A percentile compares a stretch with the other conserved stretches of the same genome.
phyloP scores from a whole-genome alignment of 1,284 basidiomycete genomes.

The Fomitopsis schrenkii region DNA sequence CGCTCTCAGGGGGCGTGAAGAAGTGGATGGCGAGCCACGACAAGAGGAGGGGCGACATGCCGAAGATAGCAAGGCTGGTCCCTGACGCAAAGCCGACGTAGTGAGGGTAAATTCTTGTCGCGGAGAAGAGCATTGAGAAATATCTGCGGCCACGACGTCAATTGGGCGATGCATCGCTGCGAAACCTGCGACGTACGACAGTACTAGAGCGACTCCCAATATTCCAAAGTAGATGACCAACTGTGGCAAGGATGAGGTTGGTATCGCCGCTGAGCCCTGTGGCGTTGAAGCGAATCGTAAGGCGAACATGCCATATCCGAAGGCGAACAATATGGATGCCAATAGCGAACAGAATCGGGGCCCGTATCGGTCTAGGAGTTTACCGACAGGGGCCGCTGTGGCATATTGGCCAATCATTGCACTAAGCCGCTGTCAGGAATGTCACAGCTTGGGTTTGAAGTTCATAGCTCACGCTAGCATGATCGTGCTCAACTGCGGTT shows the following conservation, averaged over 20 bases:
- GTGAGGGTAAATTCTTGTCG: slow-evolving; percentile 61
- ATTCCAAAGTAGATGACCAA: slow-evolving; percentile 59
- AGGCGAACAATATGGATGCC: slow-evolving; percentile 53
- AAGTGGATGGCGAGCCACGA: slow-evolving; percentile 58
- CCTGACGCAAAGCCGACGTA: slow-evolving; percentile 66
- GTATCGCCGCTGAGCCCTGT: slow-evolving; percentile 32
- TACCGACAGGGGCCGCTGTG: slow-evolving; percentile 55
- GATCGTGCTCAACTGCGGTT: slow-evolving; percentile 75
- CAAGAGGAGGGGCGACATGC: slow-evolving; percentile 70
- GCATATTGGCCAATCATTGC: slow-evolving; percentile 72
- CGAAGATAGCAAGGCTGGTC: slow-evolving; percentile 64
- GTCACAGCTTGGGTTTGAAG: background rate
- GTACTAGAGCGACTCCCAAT: slow-evolving; percentile 61
- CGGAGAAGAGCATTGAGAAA: slow-evolving; percentile 72
- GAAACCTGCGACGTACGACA: slow-evolving; percentile 48
- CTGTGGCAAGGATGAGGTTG: slow-evolving; percentile 42
- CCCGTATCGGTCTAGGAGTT: slow-evolving; percentile 53
- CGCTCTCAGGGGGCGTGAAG: slow-evolving; percentile 47
- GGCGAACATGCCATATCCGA: slow-evolving; percentile 60
- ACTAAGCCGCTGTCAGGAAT: slow-evolving; percentile 27
- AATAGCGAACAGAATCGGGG: slow-evolving; percentile 61
- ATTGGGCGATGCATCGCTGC: background rate
- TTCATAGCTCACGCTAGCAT: slow-evolving; percentile 50
- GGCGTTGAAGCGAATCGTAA: slow-evolving; percentile 46
- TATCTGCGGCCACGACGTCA: slow-evolving; percentile 39